Percentiles rank a stretch among this genome's conserved stretches.
Conservation (phyloP, 345 rosid species). For the Rhodamnia rubescens region DNA sequence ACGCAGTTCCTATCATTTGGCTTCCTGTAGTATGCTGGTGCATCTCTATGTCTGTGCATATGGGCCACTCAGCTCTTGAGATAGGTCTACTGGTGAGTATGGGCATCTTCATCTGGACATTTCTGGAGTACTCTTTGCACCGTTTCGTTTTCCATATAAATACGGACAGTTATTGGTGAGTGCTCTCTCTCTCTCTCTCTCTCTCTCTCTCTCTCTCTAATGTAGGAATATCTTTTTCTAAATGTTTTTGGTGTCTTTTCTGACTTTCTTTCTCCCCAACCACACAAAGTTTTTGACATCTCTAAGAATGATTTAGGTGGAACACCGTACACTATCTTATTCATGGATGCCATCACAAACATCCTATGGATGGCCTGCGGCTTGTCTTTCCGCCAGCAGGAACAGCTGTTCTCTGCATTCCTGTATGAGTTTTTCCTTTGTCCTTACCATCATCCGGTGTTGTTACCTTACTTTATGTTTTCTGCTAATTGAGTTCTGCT, state of each 20-base stretch:
- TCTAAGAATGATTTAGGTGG: slow-evolving; percentile 24
- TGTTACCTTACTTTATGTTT: not conserved
- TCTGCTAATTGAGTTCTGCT: not conserved
- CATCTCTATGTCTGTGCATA: slow-evolving; percentile 42
- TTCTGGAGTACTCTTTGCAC: slow-evolving; percentile 81
- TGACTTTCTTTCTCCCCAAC: not conserved
- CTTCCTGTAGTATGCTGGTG: slow-evolving; percentile 66
- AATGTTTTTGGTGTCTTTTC: not conserved
- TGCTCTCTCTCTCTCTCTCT: slow-evolving; percentile 5
- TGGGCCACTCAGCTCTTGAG: slow-evolving; percentile 55
- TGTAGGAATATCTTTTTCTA: not conserved
- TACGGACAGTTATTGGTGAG: slow-evolving; percentile 83
- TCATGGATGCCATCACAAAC: slow-evolving; percentile 96
- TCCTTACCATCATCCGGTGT: not conserved
- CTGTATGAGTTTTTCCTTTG: slow-evolving; percentile 33
- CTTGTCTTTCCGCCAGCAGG: slow-evolving; percentile 92
- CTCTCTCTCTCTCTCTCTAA: not conserved
- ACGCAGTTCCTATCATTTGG: slow-evolving; percentile 93
- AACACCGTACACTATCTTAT: slow-evolving; percentile 83
- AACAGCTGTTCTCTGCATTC: slow-evolving; percentile 52
- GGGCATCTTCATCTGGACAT: slow-evolving; percentile 81
- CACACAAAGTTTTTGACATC: not conserved
- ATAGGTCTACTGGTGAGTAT: slow-evolving; percentile 36
- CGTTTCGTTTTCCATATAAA: slow-evolving; percentile 93
- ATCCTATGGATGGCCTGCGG: slow-evolving; percentile 88